Percentiles rank a stretch among this genome's conserved stretches.
Evolutionary conservation across 164 flowering plant species (phyloP).

Genomic region (Vitis rupestris): DNA sequence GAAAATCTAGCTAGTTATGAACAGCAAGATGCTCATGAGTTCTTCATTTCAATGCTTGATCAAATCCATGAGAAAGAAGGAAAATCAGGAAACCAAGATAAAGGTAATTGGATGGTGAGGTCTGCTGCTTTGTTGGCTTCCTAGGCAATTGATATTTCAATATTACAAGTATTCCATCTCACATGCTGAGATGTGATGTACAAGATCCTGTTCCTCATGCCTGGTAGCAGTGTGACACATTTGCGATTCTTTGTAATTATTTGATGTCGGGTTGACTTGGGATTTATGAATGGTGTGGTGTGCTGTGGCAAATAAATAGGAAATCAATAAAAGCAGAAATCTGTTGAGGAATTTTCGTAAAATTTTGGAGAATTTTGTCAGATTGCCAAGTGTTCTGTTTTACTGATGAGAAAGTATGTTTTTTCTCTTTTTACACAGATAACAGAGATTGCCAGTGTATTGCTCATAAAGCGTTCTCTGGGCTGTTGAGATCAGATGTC

Average conservation of each 20-base stretch:
- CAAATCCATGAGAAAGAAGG: conserved; percentile 62
- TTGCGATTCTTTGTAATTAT: background rate
- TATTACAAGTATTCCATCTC: background rate
- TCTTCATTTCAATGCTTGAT: conserved; percentile 66
- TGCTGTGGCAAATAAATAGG: background rate
- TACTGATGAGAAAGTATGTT: background rate
- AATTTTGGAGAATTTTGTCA: background rate
- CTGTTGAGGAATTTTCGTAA: background rate
- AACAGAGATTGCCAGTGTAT: conserved; percentile 58
- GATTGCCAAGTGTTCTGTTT: background rate
- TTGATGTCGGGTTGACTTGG: background rate
- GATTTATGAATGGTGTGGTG: background rate
- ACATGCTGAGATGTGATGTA: background rate
- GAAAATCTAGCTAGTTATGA: conserved; percentile 61
- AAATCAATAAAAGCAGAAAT: background rate
- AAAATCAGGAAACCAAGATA: conserved; percentile 20
- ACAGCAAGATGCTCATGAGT: conserved; percentile 77
- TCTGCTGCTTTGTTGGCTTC: background rate
- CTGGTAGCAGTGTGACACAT: background rate
- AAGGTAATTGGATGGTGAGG: conserved; percentile 34
- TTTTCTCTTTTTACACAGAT: conserved; percentile 27
- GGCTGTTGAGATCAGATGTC: conserved; percentile 65
- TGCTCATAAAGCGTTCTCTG: conserved; percentile 62
- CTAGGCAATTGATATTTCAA: background rate
- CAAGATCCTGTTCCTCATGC: background rate